Percentiles rank a stretch among this genome's conserved stretches.
phyloP scores from a whole-genome alignment of 148 eudicot species.

The Linanthus parryae region DNA sequence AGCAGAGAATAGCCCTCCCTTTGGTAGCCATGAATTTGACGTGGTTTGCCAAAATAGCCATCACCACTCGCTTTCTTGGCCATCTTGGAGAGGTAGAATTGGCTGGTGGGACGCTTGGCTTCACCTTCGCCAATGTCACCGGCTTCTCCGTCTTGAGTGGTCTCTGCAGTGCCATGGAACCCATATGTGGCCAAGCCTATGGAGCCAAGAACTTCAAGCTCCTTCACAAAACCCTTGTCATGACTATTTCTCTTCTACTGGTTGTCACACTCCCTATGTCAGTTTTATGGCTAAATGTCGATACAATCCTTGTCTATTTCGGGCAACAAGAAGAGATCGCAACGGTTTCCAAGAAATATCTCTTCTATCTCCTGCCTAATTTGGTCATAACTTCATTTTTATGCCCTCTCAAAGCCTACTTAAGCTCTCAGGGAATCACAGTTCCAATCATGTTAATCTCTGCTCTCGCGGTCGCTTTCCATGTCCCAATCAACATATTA shows the following conservation, averaged over 20 bases:
- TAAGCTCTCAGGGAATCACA: constrained; percentile 63
- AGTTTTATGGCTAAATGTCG: constrained; percentile 73
- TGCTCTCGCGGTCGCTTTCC: constrained; percentile 37
- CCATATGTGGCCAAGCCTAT: constrained; percentile 84
- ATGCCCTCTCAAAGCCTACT: constrained; percentile 65
- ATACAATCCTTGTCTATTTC: constrained; percentile 44
- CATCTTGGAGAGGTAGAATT: constrained; percentile 66
- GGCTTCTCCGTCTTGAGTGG: constrained; percentile 76
- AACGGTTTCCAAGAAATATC: constrained; percentile 36
- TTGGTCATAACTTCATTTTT: constrained; percentile 53
- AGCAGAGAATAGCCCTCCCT: constrained; percentile 50
- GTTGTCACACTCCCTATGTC: constrained; percentile 46
- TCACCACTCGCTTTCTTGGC: constrained; percentile 70
- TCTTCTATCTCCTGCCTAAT: constrained; percentile 67
- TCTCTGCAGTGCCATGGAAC: constrained; percentile 78
- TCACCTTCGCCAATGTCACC: constrained; percentile 82
- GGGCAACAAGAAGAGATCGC: constrained; percentile 67
- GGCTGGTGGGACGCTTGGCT: constrained; percentile 76
- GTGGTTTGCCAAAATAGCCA: constrained; percentile 71
- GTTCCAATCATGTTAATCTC: constrained; percentile 75
- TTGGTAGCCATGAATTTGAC: constrained; percentile 63
- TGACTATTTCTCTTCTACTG: constrained; percentile 52
- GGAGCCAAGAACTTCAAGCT: constrained; percentile 79
- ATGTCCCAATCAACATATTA: constrained; percentile 53
- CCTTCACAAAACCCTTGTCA: constrained; percentile 69